A percentile compares a stretch with the other conserved stretches of the same genome.
phyloP scores from a whole-genome alignment of 768 basidiomycete genomes.

The Lepiota venenata region DNA sequence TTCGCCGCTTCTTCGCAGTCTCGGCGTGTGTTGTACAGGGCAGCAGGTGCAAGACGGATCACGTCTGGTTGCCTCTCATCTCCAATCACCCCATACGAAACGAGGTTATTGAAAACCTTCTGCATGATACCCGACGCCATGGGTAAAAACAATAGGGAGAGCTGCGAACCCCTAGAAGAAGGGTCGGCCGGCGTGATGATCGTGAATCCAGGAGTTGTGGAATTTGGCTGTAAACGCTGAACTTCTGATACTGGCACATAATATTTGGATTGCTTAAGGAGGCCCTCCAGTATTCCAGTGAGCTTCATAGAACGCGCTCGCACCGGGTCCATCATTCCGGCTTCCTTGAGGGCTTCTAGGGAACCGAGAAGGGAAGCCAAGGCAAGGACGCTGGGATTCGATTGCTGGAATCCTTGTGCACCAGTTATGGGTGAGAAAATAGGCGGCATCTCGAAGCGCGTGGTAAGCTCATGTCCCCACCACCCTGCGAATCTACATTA shows the following conservation, averaged over 20 bases:
- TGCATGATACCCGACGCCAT: constrained; percentile 63
- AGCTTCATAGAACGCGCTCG: constrained; percentile 67
- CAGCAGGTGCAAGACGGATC: constrained; percentile 82
- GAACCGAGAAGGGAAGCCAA: constrained; percentile 81
- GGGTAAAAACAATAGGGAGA: constrained; percentile 82
- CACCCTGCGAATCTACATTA: constrained; percentile 79
- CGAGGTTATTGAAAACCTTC: constrained; percentile 56
- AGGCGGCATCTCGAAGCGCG: constrained; percentile 89
- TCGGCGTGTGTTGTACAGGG: constrained; percentile 80
- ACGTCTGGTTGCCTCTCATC: constrained; percentile 93
- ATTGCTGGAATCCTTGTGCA: constrained; percentile 95
- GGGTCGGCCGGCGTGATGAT: constrained; percentile 83
- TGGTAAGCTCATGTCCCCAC: constrained; percentile 93
- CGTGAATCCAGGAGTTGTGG: constrained; percentile 61
- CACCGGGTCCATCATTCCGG: constrained; percentile 68
- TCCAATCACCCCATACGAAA: constrained; percentile 76
- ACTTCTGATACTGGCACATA: constrained; percentile 48
- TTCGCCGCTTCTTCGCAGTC: constrained; percentile 74
- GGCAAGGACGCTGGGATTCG: constrained; percentile 85
- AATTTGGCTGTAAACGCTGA: constrained; percentile 8
- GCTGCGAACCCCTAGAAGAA: constrained; percentile 75
- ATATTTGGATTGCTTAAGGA: constrained; percentile 59
- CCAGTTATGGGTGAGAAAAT: constrained; percentile 81
- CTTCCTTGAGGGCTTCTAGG: constrained; percentile 74
- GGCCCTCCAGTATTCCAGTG: constrained; percentile 66